Base-by-base conservation (phyloP, 2,329 filamentous ascomycete genomes). In the Coniella lustricola region DNA sequence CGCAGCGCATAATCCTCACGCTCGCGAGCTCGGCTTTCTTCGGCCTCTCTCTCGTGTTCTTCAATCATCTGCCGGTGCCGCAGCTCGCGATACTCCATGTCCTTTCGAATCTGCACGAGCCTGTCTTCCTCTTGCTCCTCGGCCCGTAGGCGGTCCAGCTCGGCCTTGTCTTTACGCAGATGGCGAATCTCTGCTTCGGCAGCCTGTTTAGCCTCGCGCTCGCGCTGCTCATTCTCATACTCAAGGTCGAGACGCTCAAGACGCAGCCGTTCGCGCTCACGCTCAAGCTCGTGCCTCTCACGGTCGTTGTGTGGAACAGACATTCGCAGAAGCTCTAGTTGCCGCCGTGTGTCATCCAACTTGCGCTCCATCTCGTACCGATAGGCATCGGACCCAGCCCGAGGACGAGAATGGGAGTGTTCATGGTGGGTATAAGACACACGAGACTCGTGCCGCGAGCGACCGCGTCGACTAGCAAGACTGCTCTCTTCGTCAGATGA, bases 161-260 rank as follows among this genome's bases (percentile, higher is more conserved):
- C 61, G 47, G 65, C 59, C 64, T 69, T 54, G 58, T 65, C 55
- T 38, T 62, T 65, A 44, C 67, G 59, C 43, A 66, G 65, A 25
- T 66, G 62, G 45, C 59, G 60, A 37, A 64, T 61, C 52, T 66
- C 66, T 31, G 49, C 44, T 39, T 58, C 56, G 10, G 44, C 39
- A 20, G 61, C 64, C 56, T 60, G 60, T 10, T 41, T 40, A 32
- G 49, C 46, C 29, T 54, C 53, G n/a, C 57, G 58, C 51, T 72
- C 67, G 12, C 75, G 70, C 46, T 70, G 54, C 43, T 65, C 43
- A 25, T 61, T 55, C 34, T 63, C 64, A n/a, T 75, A 54, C 50
- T 67, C 68, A 20, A 78, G 58, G 25, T 69, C 67, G 49, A 70
- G 65, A 8, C 77, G 68, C 58, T 75, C 67, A 20, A 64, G 66